Percentiles rank a stretch among this genome's conserved stretches.
phyloP scores from a whole-genome alignment of 192 early-diverging fungal species.

The Entomortierella parvispora region DNA sequence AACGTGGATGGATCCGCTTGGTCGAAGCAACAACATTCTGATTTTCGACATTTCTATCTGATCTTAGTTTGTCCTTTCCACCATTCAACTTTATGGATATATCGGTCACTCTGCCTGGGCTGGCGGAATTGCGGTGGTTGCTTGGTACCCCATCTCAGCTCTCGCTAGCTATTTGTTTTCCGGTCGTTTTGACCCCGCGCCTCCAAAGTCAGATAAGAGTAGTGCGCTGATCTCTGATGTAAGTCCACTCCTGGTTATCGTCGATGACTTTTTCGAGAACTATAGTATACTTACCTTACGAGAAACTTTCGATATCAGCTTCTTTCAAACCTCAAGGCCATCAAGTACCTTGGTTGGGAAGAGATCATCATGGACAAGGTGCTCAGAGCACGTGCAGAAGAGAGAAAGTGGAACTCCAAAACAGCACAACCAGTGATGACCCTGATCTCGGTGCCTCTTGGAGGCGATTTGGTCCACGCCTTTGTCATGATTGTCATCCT shows the following conservation, averaged over 20 bases:
- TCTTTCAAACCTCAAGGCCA: slow-evolving; percentile 42
- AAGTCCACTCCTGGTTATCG: not conserved
- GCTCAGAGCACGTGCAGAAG: slow-evolving; percentile 25
- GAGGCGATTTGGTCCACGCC: slow-evolving; percentile 45
- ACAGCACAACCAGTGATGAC: slow-evolving; percentile 43
- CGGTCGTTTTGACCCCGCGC: slow-evolving; percentile 36
- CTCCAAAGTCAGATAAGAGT: slow-evolving; percentile 30
- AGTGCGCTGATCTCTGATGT: slow-evolving; percentile 45
- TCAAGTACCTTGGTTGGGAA: slow-evolving; percentile 46
- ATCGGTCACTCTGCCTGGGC: slow-evolving; percentile 48
- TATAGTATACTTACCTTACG: not conserved
- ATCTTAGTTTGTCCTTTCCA: slow-evolving; percentile 22
- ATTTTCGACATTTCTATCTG: too few relatives aligned
- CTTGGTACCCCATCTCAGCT: slow-evolving; percentile 49
- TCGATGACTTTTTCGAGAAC: not conserved
- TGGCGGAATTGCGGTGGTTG: slow-evolving; percentile 27
- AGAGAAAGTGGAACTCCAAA: slow-evolving; percentile 31
- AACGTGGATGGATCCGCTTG: too few relatives aligned
- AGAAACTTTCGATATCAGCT: slow-evolving; percentile 6
- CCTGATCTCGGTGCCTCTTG: slow-evolving; percentile 44
- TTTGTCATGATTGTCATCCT: slow-evolving; percentile 35
- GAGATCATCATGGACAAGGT: slow-evolving; percentile 31
- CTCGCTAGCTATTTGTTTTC: slow-evolving; percentile 51
- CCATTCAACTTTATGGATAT: slow-evolving; percentile 33
- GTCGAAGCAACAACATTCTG: too few relatives aligned